A percentile compares a stretch with the other conserved stretches of the same genome.
phyloP scores from a whole-genome alignment of 495 filamentous ascomycete genomes.

The Daldinia vernicosa region DNA sequence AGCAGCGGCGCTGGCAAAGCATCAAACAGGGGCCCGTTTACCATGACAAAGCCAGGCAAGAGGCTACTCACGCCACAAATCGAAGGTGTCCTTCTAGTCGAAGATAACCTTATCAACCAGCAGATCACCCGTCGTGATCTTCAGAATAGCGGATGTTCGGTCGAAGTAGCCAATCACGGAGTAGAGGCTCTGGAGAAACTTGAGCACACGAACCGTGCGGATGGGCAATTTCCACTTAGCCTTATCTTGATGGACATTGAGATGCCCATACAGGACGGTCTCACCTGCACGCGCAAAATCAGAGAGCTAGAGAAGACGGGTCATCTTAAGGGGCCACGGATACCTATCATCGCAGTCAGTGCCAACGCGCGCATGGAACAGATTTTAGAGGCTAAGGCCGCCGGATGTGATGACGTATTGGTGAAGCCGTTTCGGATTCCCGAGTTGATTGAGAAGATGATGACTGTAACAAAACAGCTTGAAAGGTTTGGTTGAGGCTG shows the following conservation, averaged over 20 bases:
- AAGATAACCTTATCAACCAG: constrained; percentile 87
- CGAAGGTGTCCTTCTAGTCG: constrained; percentile 71
- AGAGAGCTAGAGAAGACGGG: constrained; percentile 67
- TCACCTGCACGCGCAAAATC: constrained; percentile 73
- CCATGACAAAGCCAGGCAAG: constrained; percentile 38
- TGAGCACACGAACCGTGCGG: constrained; percentile 48
- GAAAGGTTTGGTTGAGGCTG: constrained; percentile 14
- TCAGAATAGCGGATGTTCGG: constrained; percentile 70
- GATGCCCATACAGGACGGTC: constrained; percentile 89
- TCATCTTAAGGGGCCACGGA: constrained; percentile 58
- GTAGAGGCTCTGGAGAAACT: constrained; percentile 71
- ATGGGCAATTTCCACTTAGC: constrained; percentile 61
- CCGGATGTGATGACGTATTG: constrained; percentile 58
- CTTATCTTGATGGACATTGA: constrained; percentile 82
- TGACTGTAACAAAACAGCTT: constrained; percentile 27
- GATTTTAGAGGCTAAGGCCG: constrained; percentile 60
- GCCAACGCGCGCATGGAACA: constrained; percentile 82
- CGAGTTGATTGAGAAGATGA: constrained; percentile 57
- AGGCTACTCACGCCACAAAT: constrained; percentile 36
- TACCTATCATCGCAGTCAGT: constrained; percentile 82
- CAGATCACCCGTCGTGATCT: constrained; percentile 76
- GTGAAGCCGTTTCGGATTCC: constrained; percentile 59
- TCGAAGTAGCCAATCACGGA: constrained; percentile 80
- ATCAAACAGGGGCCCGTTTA: constrained; percentile 28
- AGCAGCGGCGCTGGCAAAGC: constrained; percentile 3